Base-by-base conservation (phyloP, 2,329 filamentous ascomycete species). In the Stagonosporopsis tanaceti region DNA sequence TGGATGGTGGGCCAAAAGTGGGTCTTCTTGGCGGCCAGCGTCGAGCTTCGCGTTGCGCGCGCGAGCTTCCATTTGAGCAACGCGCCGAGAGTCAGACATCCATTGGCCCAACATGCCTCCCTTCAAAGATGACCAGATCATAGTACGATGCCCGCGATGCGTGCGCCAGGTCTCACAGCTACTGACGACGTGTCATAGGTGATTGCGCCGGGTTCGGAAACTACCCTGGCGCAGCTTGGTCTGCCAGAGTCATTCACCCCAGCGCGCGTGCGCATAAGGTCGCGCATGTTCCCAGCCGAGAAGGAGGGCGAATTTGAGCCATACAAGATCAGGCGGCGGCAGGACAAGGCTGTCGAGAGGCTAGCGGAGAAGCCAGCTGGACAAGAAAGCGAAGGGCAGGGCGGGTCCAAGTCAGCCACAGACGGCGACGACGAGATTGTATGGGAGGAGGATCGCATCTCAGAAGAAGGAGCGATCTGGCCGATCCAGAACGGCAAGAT, bases 171-270 rank as follows among this genome's bases (percentile, higher is more conserved):
- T 14, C 22, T 17, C 12, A 28, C 20, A 15, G 17, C n/a, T 48
- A 34, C 48, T 57, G 38, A 57, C 32, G 11, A 7, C 8, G 14
- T 51, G 2, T 8, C 24, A 34, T 60, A 82, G 80, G 81, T 93
- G 75, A 88, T 93, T 78, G 89, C 89, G 77, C 90, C 90, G 32
- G 93, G 93, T 73, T 97, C 93, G 76, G 89, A 90, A 78, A 94
- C 89, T 64, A 97, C 93, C 57, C 87, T 96, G 80, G 93, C 93
- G 65, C 93, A 97, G 84, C 85, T 97, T 38, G 93, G 93, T 48
- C 89, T 95, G 68, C 89, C 88, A 68, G 93, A 97, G 81, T 88
- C 87, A n/a, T 89, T 98, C 76, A 96, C 93, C 34, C 93, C 93
- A 40, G 92, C 95, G n/a, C 85, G 88, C 61, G 86, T 91, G 76